These are phyloP conservation scores for Solanum hybrid DNA, from an alignment of 305 asterid species.

Conservation along the genomic window DNA sequence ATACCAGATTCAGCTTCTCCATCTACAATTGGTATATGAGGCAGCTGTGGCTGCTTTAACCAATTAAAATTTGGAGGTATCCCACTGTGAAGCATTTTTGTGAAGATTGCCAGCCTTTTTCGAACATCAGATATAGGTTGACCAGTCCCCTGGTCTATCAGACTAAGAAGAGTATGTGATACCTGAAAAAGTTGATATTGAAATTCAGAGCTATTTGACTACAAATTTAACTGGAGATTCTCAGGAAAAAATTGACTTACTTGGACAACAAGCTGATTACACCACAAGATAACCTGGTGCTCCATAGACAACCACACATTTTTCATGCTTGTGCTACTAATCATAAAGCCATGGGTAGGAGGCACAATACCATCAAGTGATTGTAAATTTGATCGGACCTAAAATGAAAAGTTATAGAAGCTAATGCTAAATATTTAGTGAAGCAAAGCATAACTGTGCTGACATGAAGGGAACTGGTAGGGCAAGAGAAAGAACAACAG, in stretches of 20 bases:
- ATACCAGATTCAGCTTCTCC: conserved; percentile 50
- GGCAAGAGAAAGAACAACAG: not conserved
- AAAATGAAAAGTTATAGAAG: conserved; percentile 10
- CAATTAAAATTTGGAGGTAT: conserved; percentile 64
- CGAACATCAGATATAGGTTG: conserved; percentile 61
- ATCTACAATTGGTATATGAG: conserved; percentile 26
- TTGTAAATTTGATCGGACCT: conserved; percentile 86
- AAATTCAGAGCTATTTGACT: conserved; percentile 18
- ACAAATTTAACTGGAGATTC: not conserved
- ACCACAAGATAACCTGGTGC: conserved; percentile 98
- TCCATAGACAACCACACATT: conserved; percentile 98
- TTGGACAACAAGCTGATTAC: conserved; percentile 95
- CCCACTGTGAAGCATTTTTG: conserved; percentile 87
- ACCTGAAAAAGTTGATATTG: conserved; percentile 46
- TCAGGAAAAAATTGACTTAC: conserved; percentile 44
- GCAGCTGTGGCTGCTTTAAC: conserved; percentile 32
- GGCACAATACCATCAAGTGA: conserved; percentile 95
- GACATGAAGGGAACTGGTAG: not conserved
- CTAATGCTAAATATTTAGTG: not conserved
- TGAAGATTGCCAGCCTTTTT: conserved; percentile 64
- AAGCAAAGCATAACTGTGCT: not conserved
- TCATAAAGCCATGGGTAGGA: conserved; percentile 80
- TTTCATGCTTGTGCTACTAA: conserved; percentile 74
- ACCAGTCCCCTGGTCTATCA: conserved; percentile 58
- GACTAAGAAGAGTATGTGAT: conserved; percentile 93